These are phyloP conservation scores for Curvularia eragrostidis DNA, from an alignment of 2,329 filamentous ascomycete species.

Conservation along the genomic window DNA sequence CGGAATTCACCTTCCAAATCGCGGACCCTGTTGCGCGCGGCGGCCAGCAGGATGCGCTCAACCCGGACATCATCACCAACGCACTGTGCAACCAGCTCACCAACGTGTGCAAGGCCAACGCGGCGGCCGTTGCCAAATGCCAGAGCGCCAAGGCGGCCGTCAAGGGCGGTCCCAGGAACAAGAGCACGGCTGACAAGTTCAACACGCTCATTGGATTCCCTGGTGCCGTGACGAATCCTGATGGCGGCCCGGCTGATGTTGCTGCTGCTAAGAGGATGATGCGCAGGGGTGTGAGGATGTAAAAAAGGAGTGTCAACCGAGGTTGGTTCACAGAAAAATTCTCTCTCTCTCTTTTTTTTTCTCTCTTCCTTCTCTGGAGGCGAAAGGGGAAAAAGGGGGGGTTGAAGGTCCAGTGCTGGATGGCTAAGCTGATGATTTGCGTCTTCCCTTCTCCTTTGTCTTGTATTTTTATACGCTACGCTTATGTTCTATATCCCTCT, in stretches of 20 bases:
- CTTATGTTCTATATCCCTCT: no score
- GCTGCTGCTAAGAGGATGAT: slow-evolving; percentile 29
- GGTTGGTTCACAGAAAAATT: no score
- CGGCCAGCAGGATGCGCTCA: slow-evolving; percentile 71
- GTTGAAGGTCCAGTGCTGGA: no score
- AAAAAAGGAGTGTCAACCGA: background rate
- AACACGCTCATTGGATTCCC: slow-evolving; percentile 51
- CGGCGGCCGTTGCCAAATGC: slow-evolving; percentile 64
- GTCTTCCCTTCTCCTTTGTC: no score
- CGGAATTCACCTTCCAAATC: slow-evolving; percentile 72
- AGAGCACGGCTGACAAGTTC: slow-evolving; percentile 52
- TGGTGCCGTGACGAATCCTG: slow-evolving; percentile 43
- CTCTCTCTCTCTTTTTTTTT: no score
- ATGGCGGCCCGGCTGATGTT: slow-evolving; percentile 38
- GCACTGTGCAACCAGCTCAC: slow-evolving; percentile 72
- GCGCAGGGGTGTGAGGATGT: slow-evolving; percentile 31
- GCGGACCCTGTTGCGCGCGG: slow-evolving; percentile 66
- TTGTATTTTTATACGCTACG: no score
- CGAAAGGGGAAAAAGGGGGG: no score
- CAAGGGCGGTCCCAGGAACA: slow-evolving; percentile 52
- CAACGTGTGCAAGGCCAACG: slow-evolving; percentile 70
- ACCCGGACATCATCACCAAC: slow-evolving; percentile 77
- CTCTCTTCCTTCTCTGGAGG: no score
- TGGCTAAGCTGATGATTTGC: no score
- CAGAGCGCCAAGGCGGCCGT: slow-evolving; percentile 61